Conservation (phyloP, 495 filamentous ascomycete species). For the Aspergillus homomorphus region DNA sequence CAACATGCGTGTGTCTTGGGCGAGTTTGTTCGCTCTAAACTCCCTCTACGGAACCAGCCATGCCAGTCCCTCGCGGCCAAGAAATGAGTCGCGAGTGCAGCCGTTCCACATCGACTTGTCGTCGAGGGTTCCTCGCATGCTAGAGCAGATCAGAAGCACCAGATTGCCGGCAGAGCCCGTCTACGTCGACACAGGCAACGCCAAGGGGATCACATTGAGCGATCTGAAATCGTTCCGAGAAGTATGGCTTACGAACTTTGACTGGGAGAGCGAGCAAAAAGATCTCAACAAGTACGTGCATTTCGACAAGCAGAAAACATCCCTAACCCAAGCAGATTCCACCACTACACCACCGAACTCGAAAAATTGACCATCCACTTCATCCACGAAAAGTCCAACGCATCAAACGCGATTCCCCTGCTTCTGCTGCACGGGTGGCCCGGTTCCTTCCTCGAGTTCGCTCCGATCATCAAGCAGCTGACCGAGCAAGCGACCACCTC, state of each 20-base stretch:
- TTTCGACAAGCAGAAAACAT: neutral
- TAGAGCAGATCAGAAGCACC: neutral
- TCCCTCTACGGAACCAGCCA: no score
- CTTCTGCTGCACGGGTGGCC: constrained; percentile 40
- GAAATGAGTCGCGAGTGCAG: neutral
- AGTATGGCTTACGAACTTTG: neutral
- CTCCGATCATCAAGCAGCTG: neutral
- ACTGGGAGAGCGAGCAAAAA: neutral
- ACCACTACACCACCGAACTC: constrained; percentile 16
- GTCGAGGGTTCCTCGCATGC: constrained; percentile 1
- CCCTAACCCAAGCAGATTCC: no score
- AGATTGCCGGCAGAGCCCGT: neutral
- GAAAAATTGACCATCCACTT: constrained; percentile 23
- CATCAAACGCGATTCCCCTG: constrained; percentile 28
- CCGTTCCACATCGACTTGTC: constrained; percentile 1
- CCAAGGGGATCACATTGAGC: neutral
- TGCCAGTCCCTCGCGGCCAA: neutral
- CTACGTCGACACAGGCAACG: neutral
- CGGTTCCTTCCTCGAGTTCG: constrained; percentile 36
- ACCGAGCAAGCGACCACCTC: neutral
- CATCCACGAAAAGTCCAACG: constrained; percentile 14
- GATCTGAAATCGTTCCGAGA: neutral
- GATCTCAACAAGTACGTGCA: neutral
- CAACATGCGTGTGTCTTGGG: no score
- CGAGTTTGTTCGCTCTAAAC: no score